Percentiles rank a stretch among this genome's conserved stretches.
phyloP scores from a whole-genome alignment of 1,284 basidiomycete species.

The Moesziomyces parantarcticus region DNA sequence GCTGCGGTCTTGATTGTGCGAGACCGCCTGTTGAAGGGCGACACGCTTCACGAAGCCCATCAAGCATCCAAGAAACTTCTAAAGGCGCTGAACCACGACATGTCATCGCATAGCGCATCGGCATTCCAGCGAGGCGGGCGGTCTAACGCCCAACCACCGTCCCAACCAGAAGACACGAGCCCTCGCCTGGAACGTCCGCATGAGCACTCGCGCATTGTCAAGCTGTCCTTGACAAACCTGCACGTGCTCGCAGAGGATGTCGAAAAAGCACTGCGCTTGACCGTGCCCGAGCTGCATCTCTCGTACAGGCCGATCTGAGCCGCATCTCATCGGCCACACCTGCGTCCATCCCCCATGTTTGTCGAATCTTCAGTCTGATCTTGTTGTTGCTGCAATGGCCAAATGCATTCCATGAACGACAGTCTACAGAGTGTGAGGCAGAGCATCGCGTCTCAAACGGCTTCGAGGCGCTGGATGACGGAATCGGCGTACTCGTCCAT shows the following conservation, averaged over 20 bases:
- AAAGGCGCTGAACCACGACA: neutral
- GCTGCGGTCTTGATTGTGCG: neutral
- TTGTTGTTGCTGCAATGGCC: too few species aligned
- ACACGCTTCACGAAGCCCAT: neutral
- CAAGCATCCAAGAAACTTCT: neutral
- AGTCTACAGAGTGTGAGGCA: too few species aligned
- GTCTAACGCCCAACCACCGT: neutral
- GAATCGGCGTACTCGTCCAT: constrained; percentile 70
- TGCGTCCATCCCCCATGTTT: neutral
- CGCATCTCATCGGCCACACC: neutral
- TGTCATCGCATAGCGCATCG: neutral
- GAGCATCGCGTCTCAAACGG: neutral
- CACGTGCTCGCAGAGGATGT: neutral
- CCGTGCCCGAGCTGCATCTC: neutral
- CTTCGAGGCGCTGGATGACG: constrained; percentile 50
- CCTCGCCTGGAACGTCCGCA: neutral
- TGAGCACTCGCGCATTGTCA: neutral
- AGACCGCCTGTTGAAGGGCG: neutral
- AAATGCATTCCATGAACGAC: too few species aligned
- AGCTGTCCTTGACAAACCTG: neutral
- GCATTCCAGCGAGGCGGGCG: neutral
- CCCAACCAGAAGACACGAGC: neutral
- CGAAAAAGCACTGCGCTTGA: neutral
- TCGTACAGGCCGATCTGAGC: neutral
- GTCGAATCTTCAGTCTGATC: too few species aligned